Evolutionary conservation across 352 stramenopile genomes (phyloP).

Genomic region (Globisporangium mamillatum): DNA sequence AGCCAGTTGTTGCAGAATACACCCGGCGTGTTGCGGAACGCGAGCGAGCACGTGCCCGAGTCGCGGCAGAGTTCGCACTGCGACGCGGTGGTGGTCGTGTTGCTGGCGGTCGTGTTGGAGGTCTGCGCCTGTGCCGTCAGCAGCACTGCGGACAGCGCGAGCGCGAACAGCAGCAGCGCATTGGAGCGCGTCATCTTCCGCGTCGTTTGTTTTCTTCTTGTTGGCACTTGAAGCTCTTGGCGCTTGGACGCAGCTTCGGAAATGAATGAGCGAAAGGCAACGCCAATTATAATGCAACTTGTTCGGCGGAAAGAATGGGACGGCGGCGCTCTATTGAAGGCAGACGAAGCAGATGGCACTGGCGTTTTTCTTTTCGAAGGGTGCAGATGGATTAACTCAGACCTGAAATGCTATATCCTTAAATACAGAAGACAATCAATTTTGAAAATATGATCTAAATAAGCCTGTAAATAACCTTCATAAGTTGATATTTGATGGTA

Average conservation of each 20-base stretch:
- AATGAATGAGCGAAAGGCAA: background rate
- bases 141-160: constrained; percentile 7
- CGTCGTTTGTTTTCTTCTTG: background rate
- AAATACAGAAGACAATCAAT: background rate
- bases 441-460: too few species aligned
- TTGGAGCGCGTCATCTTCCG: background rate
- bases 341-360: constrained; percentile 1
- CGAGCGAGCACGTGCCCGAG: constrained; percentile 33
- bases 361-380: background rate
- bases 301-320: background rate
- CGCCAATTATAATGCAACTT: background rate
- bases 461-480: background rate
- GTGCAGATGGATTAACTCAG: background rate
- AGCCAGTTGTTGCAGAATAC: constrained; percentile 60
- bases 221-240: background rate
- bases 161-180: background rate
- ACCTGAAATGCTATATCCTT: background rate
- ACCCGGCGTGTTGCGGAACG: constrained; percentile 37
- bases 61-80: constrained; percentile 57
- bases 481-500: background rate
- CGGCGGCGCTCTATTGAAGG: background rate
- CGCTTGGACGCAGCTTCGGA: background rate
- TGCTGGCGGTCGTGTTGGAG: constrained; percentile 8
- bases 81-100: constrained; percentile 1
- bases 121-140: background rate